Base-by-base conservation (phyloP, 352 stramenopile species). In the Pythium monospermum region DNA sequence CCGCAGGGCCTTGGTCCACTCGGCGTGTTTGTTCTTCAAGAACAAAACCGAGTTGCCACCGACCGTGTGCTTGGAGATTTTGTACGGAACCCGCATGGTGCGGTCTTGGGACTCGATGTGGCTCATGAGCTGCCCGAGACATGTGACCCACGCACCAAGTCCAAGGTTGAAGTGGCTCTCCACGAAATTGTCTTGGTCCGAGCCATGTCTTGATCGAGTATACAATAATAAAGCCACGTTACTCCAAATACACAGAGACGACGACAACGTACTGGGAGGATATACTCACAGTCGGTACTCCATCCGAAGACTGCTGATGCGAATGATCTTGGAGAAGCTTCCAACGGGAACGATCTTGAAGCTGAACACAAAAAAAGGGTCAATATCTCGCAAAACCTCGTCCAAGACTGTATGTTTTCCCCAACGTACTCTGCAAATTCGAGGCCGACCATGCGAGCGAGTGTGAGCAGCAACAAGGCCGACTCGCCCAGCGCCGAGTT, bases 91-190 rank as follows among this genome's bases (percentile, higher is more conserved):
- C 19, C 61, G 68, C 39, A 95, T 74, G 6, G 70, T 73, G 16
- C 59, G 60, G 37, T 95, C 84, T 45, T 66, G 61, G 1, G 56
- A 64, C 35, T 80, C 72, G 1, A 85, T 76, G 32, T 73, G 69
- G 11, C 63, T 57, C 26, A 88, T 68, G 25, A 95, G 61, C 45
- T 95, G 77, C 0, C 69, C 71, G 7, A 95, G 49, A 49, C 83
- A 94, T 12, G 72, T 82, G 32, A 94, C 63, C 81, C 80, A 92
- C 23, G 83, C 83, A 21, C 76, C 76, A 7, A 95, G 61, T 13
- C 83, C 85, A 25, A 93, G 71, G 42, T 95, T 95, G 62, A 94
- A 91, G 43, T 85, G 77, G 52, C 80, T 91, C 43, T 93, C 85
- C 7, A 70, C 68, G 22, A 93, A 95, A 43, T 85, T 87, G 61